These are phyloP conservation scores for Zygotorulaspora chibaensis DNA, from an alignment of 805 yeast species.

Conservation along the genomic window DNA sequence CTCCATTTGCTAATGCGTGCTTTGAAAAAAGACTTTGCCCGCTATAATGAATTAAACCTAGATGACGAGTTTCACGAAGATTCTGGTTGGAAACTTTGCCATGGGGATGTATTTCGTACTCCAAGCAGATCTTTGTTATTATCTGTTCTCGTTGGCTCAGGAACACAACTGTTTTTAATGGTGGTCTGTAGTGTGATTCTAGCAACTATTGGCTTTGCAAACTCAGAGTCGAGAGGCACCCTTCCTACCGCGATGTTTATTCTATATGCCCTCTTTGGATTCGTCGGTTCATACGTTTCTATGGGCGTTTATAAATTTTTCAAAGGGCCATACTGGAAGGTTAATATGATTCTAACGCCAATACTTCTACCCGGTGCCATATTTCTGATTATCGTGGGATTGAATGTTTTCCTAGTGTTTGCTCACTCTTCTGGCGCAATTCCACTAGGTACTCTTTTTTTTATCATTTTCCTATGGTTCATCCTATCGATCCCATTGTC, in stretches of 20 bases:
- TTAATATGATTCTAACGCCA: slow-evolving; percentile 80
- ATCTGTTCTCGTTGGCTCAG: slow-evolving; percentile 83
- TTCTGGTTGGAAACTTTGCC: slow-evolving; percentile 94
- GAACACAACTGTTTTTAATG: slow-evolving; percentile 80
- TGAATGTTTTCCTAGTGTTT: slow-evolving; percentile 77
- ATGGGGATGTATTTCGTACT: slow-evolving; percentile 90
- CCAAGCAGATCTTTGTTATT: slow-evolving; percentile 68
- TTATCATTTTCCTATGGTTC: slow-evolving; percentile 81
- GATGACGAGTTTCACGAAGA: slow-evolving; percentile 88
- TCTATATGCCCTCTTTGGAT: slow-evolving; percentile 74
- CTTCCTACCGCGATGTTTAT: slow-evolving; percentile 86
- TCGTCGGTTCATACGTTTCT: slow-evolving; percentile 82
- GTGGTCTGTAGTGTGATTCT: slow-evolving; percentile 64
- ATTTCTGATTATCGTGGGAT: slow-evolving; percentile 56
- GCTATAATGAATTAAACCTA: slow-evolving; percentile 83
- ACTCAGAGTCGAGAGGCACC: slow-evolving; percentile 94
- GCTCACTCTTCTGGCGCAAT: slow-evolving; percentile 90
- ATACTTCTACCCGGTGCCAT: slow-evolving; percentile 76
- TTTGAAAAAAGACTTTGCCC: slow-evolving; percentile 75
- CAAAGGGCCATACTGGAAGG: slow-evolving; percentile 89
- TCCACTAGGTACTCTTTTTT: slow-evolving; percentile 84
- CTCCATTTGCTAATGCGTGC: slow-evolving; percentile 75
- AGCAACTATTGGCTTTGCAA: slow-evolving; percentile 82
- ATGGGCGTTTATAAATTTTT: slow-evolving; percentile 81
- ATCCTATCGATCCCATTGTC: slow-evolving; percentile 80